Base-by-base conservation (phyloP, 73 alveolate species). In the Tetrahymena thermophila region DNA sequence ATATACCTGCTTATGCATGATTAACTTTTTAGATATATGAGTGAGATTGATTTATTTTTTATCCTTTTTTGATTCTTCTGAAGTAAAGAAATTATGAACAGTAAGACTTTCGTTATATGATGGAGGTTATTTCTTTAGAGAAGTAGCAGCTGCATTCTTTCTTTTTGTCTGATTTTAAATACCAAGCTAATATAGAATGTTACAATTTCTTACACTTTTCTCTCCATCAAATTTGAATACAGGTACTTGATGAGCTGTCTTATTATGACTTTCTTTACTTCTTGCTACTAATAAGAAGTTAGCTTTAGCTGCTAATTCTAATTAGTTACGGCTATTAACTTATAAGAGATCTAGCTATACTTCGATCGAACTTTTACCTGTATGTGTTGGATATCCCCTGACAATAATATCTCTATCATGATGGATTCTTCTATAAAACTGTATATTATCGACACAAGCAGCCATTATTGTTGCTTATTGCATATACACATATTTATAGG, bases 351-450 rank as follows among this genome's bases (percentile, higher is more conserved):
- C 96, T 37, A 84, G 37, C 56, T 94, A 84, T 25, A 94, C 95
- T 94, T 94, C 96, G 43, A 94, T 94, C 4, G 96, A 94, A 57
- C 95, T 43, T 40, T 83, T 94, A 17, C 96, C 96, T 10, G 93
- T 94, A 94, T 94, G 93, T 3, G 94, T 94, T 4, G 93, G 95
- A 84, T 94, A 94, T 40, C 95, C 95, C 40, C 93, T 28, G 0
- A 84, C 56, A 84, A 43, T 93, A 84, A 94, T 84, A 84, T 94
- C 96, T 34, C 44, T 85, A 84, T 83, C 96, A 40, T 57, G 84
- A 21, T 35, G 42, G 10, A 94, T 85, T 85, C 93, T 43, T 43
- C 71, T 93, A 31, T 43, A 94, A 84, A 84, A 84, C n/a, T 94
- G 50, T 21, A 94, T 85, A 43, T 94, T 38, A 37, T 84, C 96